A percentile compares a stretch with the other conserved stretches of the same genome.
These are phyloP conservation scores for Phaeosphaeria sp. DNA, from an alignment of 2,329 filamentous ascomycete genomes.

Conservation along the genomic window DNA sequence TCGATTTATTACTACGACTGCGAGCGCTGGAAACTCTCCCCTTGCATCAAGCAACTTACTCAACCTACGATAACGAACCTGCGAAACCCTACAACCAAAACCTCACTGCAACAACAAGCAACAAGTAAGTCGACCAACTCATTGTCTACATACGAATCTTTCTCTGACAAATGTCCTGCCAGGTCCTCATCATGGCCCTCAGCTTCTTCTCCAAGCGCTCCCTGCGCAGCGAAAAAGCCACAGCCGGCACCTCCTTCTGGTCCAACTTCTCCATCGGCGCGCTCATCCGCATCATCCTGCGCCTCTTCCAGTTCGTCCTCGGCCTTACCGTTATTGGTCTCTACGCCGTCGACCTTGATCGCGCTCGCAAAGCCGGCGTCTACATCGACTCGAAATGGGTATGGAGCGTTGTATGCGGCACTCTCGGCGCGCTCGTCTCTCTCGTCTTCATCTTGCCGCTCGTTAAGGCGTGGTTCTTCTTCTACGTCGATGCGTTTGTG, in stretches of 20 bases:
- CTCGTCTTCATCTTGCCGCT: constrained; percentile 71
- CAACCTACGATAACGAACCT: background rate
- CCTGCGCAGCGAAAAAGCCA: constrained; percentile 40
- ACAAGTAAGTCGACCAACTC: constrained; percentile 2
- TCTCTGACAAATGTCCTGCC: constrained; percentile 10
- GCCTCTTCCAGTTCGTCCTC: constrained; percentile 78
- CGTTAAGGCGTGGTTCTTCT: constrained; percentile 57
- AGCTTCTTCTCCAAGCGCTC: constrained; percentile 39
- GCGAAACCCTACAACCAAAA: background rate
- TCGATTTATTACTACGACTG: background rate
- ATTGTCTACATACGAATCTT: background rate
- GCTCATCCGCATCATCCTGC: constrained; percentile 64
- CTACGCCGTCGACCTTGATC: constrained; percentile 55
- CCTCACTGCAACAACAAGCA: background rate
- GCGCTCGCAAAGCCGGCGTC: constrained; percentile 53
- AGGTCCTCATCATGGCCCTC: constrained; percentile 33
- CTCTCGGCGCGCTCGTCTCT: constrained; percentile 25
- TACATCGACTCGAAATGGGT: constrained; percentile 48
- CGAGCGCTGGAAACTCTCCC: background rate
- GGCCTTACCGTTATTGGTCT: constrained; percentile 79
- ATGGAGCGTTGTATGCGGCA: constrained; percentile 63
- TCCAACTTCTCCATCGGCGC: constrained; percentile 25
- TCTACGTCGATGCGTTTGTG: constrained; percentile 74
- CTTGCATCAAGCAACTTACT: background rate
- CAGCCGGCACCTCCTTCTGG: constrained; percentile 25